Base-by-base conservation (phyloP, 2,329 filamentous ascomycete genomes). In the Thielaviopsis cerberus region DNA sequence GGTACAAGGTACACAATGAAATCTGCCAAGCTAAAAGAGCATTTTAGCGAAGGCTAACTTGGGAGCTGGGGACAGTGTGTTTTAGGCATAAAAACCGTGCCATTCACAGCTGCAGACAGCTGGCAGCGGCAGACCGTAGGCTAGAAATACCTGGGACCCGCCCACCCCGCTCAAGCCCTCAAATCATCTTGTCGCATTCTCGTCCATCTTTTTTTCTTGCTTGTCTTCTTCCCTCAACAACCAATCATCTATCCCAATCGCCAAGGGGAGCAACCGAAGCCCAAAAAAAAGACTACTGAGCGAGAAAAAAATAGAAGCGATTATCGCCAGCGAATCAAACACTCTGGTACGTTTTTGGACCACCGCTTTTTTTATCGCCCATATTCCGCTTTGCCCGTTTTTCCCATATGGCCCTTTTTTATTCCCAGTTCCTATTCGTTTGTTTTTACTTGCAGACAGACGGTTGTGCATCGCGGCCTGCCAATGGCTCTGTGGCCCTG, bases 161-260 rank as follows among this genome's bases (percentile, higher is more conserved):
- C 59, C 58, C 11, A 13, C 58, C 59, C 59, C 55, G 55, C 59
- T 51, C 55, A 41, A 57, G 55, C 72, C 71, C 71, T 76, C 75
- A 76, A 76, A 76, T 76, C 74, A 76, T 67, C 69, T 73, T 69
- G 69, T 71, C 68, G 69, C 68, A 73, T 72, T 70, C 68, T 64
- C 64, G 72, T 71, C 67, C 65, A 66, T 67, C 66, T 66, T 67
- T 65, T 69, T 70, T 69, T 67, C 69, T 67, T 67, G 71, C n/a
- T n/a, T n/a, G n/a, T n/a, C n/a, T n/a, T n/a, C n/a, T 68, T 67
- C 67, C 68, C 70, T 68, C 66, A 69, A 73, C 70, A 71, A 71
- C 74, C 74, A 76, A 76, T 76, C 74, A 66, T 67, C 65, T 67
- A 65, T 65, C 65, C 65, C 65, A 64, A 59, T 60, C 59, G 51